Conservation (phyloP, 2,329 filamentous ascomycete genomes). For the Exophiala spinifera region DNA sequence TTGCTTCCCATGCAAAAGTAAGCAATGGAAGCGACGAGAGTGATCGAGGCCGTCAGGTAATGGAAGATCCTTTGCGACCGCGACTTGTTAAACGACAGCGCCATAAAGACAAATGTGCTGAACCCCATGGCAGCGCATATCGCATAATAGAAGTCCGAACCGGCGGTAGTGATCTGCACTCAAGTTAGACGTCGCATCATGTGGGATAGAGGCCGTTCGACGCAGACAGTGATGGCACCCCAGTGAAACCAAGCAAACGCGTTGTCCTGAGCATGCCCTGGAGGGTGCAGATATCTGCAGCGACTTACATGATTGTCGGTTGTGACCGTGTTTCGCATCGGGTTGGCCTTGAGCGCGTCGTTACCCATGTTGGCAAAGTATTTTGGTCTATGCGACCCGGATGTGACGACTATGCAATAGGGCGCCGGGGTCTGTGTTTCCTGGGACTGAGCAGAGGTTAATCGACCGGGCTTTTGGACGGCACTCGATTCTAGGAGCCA, state of each 20-base stretch:
- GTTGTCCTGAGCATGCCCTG: too few relatives aligned
- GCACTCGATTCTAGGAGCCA: neutral
- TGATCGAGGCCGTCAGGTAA: slow-evolving; percentile 28
- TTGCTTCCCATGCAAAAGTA: slow-evolving; percentile 68
- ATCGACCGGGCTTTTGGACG: too few relatives aligned
- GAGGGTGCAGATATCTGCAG: too few relatives aligned
- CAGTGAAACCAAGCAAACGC: too few relatives aligned
- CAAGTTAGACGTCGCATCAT: too few relatives aligned
- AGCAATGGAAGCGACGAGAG: slow-evolving; percentile 47
- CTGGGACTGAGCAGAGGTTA: too few relatives aligned
- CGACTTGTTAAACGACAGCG: slow-evolving; percentile 24
- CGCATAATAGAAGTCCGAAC: slow-evolving; percentile 27
- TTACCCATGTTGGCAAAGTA: slow-evolving; percentile 24
- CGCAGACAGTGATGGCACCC: too few relatives aligned
- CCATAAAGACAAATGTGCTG: slow-evolving; percentile 23
- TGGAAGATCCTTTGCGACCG: slow-evolving; percentile 26
- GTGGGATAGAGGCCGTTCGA: too few relatives aligned
- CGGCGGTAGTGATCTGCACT: too few relatives aligned
- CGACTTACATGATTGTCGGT: slow-evolving; percentile 30
- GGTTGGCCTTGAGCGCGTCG: slow-evolving; percentile 26
- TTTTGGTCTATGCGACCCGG: too few relatives aligned
- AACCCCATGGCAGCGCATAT: slow-evolving; percentile 25
- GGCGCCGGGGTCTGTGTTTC: too few relatives aligned
- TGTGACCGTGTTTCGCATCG: slow-evolving; percentile 29
- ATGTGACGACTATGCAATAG: too few relatives aligned